phyloP scores from a whole-genome alignment of 2,329 filamentous ascomycete species.

The Nannizzia gypsea region DNA sequence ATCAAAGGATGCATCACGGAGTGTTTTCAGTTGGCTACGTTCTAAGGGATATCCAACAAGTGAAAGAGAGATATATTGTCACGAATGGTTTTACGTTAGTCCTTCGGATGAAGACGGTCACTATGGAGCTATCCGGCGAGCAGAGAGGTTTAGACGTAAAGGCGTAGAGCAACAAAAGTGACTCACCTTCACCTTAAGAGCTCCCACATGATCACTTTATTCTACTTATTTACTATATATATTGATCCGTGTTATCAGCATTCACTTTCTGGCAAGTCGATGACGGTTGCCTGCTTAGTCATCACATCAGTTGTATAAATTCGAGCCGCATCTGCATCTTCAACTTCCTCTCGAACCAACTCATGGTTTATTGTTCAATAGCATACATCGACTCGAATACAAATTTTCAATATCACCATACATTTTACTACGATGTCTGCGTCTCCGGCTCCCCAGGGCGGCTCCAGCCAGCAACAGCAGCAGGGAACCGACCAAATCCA shows the following conservation, averaged over 20 bases:
- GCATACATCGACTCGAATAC: no score
- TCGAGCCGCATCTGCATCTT: not conserved
- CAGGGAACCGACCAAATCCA: conserved; percentile 61
- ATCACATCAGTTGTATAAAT: not conserved
- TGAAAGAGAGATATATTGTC: not conserved
- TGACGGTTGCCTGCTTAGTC: not conserved
- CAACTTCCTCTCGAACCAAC: not conserved
- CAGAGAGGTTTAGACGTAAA: not conserved
- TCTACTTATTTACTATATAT: no score
- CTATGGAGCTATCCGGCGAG: not conserved
- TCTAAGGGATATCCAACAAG: not conserved
- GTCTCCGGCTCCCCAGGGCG: conserved; percentile 32
- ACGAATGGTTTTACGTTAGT: not conserved
- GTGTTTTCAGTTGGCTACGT: not conserved
- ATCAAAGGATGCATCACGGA: not conserved
- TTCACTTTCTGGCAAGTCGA: no score
- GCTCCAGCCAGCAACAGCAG: conserved; percentile 26
- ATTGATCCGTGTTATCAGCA: no score
- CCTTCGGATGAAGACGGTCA: not conserved
- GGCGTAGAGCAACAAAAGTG: not conserved
- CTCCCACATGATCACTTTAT: no score
- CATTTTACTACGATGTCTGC: conserved; percentile 27
- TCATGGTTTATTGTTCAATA: not conserved
- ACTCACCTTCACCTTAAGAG: not conserved
- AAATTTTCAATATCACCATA: not conserved